These are phyloP conservation scores for Jatropha multifida DNA, from an alignment of 441 rosid species.

Conservation along the genomic window DNA sequence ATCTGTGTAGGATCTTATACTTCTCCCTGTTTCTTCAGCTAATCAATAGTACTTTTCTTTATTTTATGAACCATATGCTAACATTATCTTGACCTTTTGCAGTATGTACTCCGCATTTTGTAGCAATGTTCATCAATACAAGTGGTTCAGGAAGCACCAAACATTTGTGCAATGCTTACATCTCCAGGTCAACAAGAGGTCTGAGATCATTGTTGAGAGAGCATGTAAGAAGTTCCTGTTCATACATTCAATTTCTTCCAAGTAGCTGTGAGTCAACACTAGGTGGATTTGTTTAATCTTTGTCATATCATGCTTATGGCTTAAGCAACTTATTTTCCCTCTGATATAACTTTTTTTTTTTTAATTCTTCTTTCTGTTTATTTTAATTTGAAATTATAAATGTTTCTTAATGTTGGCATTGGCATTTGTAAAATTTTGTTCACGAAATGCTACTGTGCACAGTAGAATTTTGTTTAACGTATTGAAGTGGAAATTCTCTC, in stretches of 20 bases:
- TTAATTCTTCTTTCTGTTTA: background rate
- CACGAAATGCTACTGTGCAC: background rate
- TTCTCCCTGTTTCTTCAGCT: background rate
- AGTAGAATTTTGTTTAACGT: background rate
- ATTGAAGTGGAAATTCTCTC: background rate
- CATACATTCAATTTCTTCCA: background rate
- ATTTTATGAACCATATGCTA: slow-evolving; percentile 13
- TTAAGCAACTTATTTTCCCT: background rate
- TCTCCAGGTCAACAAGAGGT: slow-evolving; percentile 86
- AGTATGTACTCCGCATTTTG: slow-evolving; percentile 89
- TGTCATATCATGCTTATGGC: background rate
- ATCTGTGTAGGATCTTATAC: background rate
- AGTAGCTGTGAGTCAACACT: background rate
- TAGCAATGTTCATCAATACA: slow-evolving; percentile 74
- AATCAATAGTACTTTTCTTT: background rate
- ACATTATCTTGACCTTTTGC: slow-evolving; percentile 32
- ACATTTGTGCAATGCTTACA: slow-evolving; percentile 64
- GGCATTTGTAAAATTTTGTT: background rate
- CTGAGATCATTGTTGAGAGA: slow-evolving; percentile 78
- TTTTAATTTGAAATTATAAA: background rate
- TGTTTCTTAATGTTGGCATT: no score
- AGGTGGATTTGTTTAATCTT: background rate
- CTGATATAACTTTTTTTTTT: background rate
- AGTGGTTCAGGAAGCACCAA: slow-evolving; percentile 45
- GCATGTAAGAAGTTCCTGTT: slow-evolving; percentile 64